phyloP scores from a whole-genome alignment of 129 eudicot species.

The Ambrosia artemisiifolia region DNA sequence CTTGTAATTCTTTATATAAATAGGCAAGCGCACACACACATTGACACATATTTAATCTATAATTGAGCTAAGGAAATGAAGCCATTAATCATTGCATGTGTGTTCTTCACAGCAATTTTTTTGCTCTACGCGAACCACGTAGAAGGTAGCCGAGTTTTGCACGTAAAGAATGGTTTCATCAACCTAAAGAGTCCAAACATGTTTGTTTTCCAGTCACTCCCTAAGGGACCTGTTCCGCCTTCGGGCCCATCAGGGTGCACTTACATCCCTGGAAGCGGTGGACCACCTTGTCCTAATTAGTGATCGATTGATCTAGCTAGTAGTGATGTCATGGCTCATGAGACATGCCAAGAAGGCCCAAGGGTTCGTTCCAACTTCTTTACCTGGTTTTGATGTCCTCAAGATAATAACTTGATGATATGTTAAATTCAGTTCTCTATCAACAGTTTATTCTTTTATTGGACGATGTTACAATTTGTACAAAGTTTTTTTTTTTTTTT shows the following conservation, averaged over 20 bases:
- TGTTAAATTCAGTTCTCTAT: slow-evolving; percentile 16
- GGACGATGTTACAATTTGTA: slow-evolving; percentile 14
- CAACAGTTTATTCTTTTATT: slow-evolving; percentile 4
- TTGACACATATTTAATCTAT: not conserved
- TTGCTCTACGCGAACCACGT: slow-evolving; percentile 6
- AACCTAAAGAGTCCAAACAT: slow-evolving; percentile 4
- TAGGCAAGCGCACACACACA: not conserved
- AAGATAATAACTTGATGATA: slow-evolving; percentile 8
- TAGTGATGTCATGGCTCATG: not conserved
- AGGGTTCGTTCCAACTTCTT: not conserved
- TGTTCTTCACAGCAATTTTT: slow-evolving; percentile 22
- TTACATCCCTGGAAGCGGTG: slow-evolving; percentile 46
- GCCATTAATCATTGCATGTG: slow-evolving; percentile 19
- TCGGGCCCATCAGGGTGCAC: slow-evolving; percentile 69
- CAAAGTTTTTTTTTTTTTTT: not conserved
- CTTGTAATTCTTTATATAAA: slow-evolving; percentile 4
- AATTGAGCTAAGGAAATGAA: slow-evolving; percentile 27
- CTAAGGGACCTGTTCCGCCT: slow-evolving; percentile 54
- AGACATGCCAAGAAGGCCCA: not conserved
- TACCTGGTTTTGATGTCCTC: not conserved
- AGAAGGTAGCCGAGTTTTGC: slow-evolving; percentile 31
- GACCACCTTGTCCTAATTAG: slow-evolving; percentile 40
- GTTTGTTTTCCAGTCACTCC: slow-evolving; percentile 45
- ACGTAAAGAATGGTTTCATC: slow-evolving; percentile 4
- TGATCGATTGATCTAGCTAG: not conserved